phyloP scores from a whole-genome alignment of 495 filamentous ascomycete species.

The Aspergillus incahuasiensis region DNA sequence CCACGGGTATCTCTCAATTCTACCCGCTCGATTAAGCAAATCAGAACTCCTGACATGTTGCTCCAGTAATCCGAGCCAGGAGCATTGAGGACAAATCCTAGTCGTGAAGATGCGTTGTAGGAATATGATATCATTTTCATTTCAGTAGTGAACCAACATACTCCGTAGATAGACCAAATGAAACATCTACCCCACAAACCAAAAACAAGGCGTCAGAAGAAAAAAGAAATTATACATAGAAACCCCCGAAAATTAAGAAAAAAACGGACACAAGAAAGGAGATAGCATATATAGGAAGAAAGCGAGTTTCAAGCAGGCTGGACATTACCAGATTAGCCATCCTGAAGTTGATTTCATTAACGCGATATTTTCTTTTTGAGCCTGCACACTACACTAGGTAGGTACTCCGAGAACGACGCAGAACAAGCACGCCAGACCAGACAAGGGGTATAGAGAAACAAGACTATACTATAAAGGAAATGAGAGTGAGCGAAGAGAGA shows the following conservation, averaged over 20 bases:
- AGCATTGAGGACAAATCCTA: no score
- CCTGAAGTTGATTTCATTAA: background rate
- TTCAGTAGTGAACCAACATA: no score
- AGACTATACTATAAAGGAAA: background rate
- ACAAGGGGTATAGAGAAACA: constrained; percentile 21
- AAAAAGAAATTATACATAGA: background rate
- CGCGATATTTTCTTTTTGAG: background rate
- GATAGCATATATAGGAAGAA: no score
- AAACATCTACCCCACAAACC: background rate
- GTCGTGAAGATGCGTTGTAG: no score
- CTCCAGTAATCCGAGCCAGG: background rate
- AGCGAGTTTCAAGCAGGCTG: background rate
- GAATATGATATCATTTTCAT: no score
- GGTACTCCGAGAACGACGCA: background rate
- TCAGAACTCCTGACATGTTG: no score
- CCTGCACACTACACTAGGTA: background rate
- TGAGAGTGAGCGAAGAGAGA: background rate
- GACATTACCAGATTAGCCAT: background rate
- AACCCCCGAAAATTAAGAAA: background rate
- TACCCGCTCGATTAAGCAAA: no score
- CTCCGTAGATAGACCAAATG: background rate
- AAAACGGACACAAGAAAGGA: background rate
- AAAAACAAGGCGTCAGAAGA: no score
- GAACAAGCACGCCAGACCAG: constrained; percentile 11
- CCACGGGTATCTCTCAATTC: no score